Conservation (phyloP, 164 flowering plant genomes). For the Kalanchoe fedtschenkoi region DNA sequence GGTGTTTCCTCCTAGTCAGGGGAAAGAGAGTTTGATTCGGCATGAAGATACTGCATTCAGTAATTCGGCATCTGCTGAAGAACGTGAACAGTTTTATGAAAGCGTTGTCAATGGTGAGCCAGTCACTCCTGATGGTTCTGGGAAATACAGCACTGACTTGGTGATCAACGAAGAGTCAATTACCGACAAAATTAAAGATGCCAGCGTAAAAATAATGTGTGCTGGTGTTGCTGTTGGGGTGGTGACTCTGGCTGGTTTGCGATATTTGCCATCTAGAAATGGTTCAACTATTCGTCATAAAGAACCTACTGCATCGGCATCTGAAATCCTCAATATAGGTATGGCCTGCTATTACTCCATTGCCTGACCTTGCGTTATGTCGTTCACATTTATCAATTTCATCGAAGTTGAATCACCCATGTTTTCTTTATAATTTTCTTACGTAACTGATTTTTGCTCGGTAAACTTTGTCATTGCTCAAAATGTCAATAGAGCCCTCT, state of each 20-base stretch:
- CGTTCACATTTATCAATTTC: not conserved
- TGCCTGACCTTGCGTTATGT: not conserved
- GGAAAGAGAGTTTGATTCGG: conserved; percentile 22
- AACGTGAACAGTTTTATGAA: conserved; percentile 16
- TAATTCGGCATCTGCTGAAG: conserved; percentile 15
- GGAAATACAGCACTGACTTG: conserved; percentile 18
- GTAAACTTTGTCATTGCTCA: not conserved
- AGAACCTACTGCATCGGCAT: conserved; percentile 41
- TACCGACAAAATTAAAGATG: conserved; percentile 59
- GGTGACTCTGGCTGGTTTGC: conserved; percentile 52
- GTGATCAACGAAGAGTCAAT: conserved; percentile 35
- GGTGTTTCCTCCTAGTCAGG: conserved; percentile 56
- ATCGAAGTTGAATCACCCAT: not conserved
- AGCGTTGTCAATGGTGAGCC: conserved; percentile 21
- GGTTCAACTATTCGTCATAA: conserved; percentile 21
- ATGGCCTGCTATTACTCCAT: conserved; percentile 19
- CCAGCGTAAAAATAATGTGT: conserved; percentile 64
- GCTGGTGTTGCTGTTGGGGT: conserved; percentile 68
- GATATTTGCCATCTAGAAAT: conserved; percentile 35
- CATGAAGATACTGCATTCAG: conserved; percentile 24
- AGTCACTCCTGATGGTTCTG: conserved; percentile 19
- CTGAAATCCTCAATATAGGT: conserved; percentile 60
- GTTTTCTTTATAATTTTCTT: not conserved
- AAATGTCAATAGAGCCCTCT: conserved; percentile 17
- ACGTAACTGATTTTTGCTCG: not conserved